Percentiles rank a stretch among this genome's conserved stretches.
Evolutionary conservation across 1,139 yeast genomes (phyloP).

Genomic region (Protomyces pachydermus): DNA sequence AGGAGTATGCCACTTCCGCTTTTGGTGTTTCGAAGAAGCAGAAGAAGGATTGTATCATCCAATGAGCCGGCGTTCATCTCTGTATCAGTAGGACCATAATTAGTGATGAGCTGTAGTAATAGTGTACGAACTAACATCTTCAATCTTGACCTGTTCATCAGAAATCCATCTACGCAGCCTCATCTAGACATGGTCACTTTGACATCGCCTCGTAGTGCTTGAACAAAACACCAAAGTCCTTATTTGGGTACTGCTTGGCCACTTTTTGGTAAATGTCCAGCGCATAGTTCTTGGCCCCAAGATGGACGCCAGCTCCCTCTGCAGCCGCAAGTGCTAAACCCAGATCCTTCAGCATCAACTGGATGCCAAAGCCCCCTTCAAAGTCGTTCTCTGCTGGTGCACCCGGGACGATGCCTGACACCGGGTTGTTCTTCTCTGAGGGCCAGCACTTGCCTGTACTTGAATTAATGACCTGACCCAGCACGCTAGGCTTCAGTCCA

Average conservation of each 20-base stretch:
- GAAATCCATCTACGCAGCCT: too few relatives aligned
- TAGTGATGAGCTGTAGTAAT: too few relatives aligned
- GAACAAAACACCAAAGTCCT: conserved; percentile 40
- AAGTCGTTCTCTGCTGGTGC: conserved; percentile 52
- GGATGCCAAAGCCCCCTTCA: conserved; percentile 53
- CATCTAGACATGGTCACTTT: neutral
- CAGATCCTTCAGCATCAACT: conserved; percentile 54
- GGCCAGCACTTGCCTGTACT: conserved; percentile 64
- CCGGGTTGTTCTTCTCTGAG: conserved; percentile 57
- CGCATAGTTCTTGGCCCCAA: conserved; percentile 37
- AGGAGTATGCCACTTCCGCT: conserved; percentile 10
- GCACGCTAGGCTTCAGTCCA: conserved; percentile 49
- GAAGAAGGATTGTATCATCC: conserved; percentile 8
- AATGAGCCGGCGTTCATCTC: neutral
- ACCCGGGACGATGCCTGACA: conserved; percentile 46
- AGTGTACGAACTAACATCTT: too few relatives aligned
- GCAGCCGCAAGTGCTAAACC: conserved; percentile 54
- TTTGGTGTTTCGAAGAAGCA: conserved; percentile 11
- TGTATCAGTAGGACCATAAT: too few relatives aligned
- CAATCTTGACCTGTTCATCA: too few relatives aligned
- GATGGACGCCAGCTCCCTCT: conserved; percentile 33
- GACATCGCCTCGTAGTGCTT: conserved; percentile 29
- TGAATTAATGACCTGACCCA: conserved; percentile 52
- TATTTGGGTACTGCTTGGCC: conserved; percentile 33
- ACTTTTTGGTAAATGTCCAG: conserved; percentile 37